Evolutionary conservation across 306 rosid species (phyloP).

Genomic region (Vicia villosa): DNA sequence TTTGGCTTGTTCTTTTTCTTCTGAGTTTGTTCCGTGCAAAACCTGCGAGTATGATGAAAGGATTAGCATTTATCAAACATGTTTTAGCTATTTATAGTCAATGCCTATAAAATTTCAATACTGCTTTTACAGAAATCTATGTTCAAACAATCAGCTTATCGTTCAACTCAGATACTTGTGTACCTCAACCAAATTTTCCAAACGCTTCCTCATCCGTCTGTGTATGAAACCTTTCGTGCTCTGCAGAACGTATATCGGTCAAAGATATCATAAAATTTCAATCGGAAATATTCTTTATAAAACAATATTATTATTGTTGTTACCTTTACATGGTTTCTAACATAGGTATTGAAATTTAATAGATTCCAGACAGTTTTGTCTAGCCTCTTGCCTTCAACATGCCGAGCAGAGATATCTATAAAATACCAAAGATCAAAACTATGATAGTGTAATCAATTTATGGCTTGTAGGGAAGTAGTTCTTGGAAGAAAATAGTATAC

Average conservation of each 20-base stretch:
- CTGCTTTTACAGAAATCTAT: neutral
- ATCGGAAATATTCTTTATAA: neutral
- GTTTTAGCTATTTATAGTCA: conserved; percentile 21
- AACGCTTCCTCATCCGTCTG: conserved; percentile 79
- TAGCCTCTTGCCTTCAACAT: conserved; percentile 67
- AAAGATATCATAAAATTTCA: conserved; percentile 29
- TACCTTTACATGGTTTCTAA: conserved; percentile 81
- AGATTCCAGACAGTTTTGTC: conserved; percentile 87
- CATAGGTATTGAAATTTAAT: conserved; percentile 71
- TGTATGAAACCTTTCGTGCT: conserved; percentile 81
- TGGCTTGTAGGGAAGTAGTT: conserved; percentile 16
- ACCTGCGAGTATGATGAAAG: conserved; percentile 49
- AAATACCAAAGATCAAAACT: conserved; percentile 23
- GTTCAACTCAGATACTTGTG: conserved; percentile 8
- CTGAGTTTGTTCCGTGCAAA: conserved; percentile 52
- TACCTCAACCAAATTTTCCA: conserved; percentile 74
- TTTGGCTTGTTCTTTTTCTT: conserved; percentile 41
- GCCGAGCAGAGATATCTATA: conserved; percentile 65
- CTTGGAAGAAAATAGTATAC: conserved; percentile 43
- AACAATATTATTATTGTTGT: neutral
- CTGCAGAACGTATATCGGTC: conserved; percentile 43
- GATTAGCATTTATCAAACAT: conserved; percentile 17
- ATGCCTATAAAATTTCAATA: conserved; percentile 12
- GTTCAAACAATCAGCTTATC: conserved; percentile 1
- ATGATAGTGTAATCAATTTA: neutral